Conservation (phyloP, 2,329 filamentous ascomycete species). For the Cordyceps cicadae region DNA sequence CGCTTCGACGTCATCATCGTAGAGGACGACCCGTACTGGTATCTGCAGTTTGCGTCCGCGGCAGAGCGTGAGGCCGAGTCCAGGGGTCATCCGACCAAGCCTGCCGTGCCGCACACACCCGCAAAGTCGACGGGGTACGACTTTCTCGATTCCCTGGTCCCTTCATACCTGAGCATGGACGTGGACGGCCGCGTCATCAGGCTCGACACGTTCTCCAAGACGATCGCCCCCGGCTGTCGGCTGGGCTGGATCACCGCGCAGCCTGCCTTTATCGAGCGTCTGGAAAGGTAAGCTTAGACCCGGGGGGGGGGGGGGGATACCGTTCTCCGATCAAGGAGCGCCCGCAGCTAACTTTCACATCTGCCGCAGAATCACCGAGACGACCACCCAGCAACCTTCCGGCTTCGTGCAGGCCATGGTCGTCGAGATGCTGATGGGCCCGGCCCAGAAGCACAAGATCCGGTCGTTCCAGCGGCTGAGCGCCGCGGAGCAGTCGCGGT, state of each 20-base stretch:
- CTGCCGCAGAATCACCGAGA: constrained; percentile 60
- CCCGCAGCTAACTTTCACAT: background rate
- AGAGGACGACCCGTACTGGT: constrained; percentile 96
- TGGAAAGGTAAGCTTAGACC: constrained; percentile 31
- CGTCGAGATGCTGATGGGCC: constrained; percentile 66
- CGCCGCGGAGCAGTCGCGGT: constrained; percentile 38
- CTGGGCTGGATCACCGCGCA: constrained; percentile 87
- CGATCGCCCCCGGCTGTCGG: constrained; percentile 79
- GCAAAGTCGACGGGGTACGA: constrained; percentile 52
- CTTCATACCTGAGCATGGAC: constrained; percentile 75
- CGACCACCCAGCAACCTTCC: constrained; percentile 72
- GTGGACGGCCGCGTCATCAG: constrained; percentile 80
- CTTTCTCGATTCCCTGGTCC: constrained; percentile 76
- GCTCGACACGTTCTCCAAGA: constrained; percentile 91
- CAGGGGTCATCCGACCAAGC: constrained; percentile 26
- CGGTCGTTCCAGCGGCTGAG: constrained; percentile 37
- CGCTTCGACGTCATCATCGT: constrained; percentile 84
- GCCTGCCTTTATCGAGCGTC: constrained; percentile 65
- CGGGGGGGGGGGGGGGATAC: too few relatives aligned
- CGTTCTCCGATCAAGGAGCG: too few relatives aligned
- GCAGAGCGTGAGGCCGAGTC: constrained; percentile 42
- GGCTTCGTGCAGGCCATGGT: constrained; percentile 85
- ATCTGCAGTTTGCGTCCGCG: constrained; percentile 77
- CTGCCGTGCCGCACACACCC: constrained; percentile 20
- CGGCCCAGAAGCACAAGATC: constrained; percentile 44